phyloP scores from a whole-genome alignment of 257 asterid species.

The Buddleja alternifolia region DNA sequence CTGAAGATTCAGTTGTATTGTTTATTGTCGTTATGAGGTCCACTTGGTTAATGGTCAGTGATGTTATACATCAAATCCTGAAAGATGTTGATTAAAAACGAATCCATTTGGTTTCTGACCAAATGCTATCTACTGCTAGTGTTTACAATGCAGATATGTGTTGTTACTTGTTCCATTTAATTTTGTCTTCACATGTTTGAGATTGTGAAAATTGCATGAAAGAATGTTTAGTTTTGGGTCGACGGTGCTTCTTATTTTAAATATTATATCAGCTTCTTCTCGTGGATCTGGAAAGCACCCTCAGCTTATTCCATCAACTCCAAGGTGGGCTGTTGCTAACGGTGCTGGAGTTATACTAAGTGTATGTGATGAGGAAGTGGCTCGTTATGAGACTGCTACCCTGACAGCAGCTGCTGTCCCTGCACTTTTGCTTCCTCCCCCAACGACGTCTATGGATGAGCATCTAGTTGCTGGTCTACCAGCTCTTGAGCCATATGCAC shows the following conservation, averaged over 20 bases:
- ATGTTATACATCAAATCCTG: conserved; percentile 3
- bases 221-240: not conserved
- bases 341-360: conserved; percentile 94
- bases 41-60: not conserved
- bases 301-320: conserved; percentile 79
- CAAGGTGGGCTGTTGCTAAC: conserved; percentile 95
- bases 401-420: conserved; percentile 89
- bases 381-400: conserved; percentile 81
- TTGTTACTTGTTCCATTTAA: not conserved
- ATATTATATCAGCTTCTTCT: conserved; percentile 58
- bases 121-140: not conserved
- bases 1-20: too few relatives aligned
- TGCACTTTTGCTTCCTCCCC: conserved; percentile 89
- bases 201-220: conserved; percentile 6
- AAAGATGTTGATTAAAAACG: not conserved
- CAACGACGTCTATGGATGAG: conserved; percentile 84
- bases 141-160: not conserved
- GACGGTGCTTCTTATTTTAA: conserved; percentile 12
- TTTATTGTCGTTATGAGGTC: too few relatives aligned
- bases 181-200: not conserved
- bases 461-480: conserved; percentile 91
- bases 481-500: conserved; percentile 94
- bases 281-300: conserved; percentile 95
- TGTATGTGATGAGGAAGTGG: conserved; percentile 91
- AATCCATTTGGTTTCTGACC: not conserved